A percentile compares a stretch with the other conserved stretches of the same genome.
These are phyloP conservation scores for Hansfordia pulvinata DNA, from an alignment of 2,329 filamentous ascomycete species.

Conservation along the genomic window DNA sequence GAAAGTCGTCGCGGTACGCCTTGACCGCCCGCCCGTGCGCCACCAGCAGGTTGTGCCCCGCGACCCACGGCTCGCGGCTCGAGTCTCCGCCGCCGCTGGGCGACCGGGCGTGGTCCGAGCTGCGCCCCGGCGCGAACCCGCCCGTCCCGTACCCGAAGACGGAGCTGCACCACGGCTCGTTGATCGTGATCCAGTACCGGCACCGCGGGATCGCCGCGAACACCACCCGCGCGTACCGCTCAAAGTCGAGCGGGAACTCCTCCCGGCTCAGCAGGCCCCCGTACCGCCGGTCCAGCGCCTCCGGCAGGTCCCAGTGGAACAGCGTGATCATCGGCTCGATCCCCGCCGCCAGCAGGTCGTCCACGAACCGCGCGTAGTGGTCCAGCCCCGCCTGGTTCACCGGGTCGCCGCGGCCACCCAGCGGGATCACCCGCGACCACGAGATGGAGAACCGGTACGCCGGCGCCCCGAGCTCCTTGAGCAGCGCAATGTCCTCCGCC, in stretches of 20 bases:
- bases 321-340: slow-evolving; percentile 75
- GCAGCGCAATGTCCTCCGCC: slow-evolving; percentile 60
- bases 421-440: slow-evolving; percentile 73
- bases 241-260: slow-evolving; percentile 73
- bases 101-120: slow-evolving; percentile 60
- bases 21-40: slow-evolving; percentile 73
- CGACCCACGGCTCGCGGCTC: slow-evolving; percentile 67
- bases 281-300: slow-evolving; percentile 67
- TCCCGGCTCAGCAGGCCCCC: slow-evolving; percentile 67
- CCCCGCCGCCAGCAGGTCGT: slow-evolving; percentile 61
- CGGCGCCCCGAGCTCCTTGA: slow-evolving; percentile 60
- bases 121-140: slow-evolving; percentile 69
- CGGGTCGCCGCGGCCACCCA: slow-evolving; percentile 72
- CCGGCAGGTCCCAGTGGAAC: slow-evolving; percentile 80
- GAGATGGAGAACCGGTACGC: slow-evolving; percentile 78
- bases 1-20: slow-evolving; percentile 72
- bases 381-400: slow-evolving; percentile 66
- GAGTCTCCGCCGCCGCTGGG: slow-evolving; percentile 61
- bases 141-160: slow-evolving; percentile 71
- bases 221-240: slow-evolving; percentile 62
- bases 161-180: slow-evolving; percentile 78
- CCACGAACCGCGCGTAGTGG: slow-evolving; percentile 67
- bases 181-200: slow-evolving; percentile 84
- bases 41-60: slow-evolving; percentile 66
- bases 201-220: slow-evolving; percentile 65